These are phyloP conservation scores for Paramyrothecium sp. DNA, from an alignment of 2,329 filamentous ascomycete species.

Conservation along the genomic window DNA sequence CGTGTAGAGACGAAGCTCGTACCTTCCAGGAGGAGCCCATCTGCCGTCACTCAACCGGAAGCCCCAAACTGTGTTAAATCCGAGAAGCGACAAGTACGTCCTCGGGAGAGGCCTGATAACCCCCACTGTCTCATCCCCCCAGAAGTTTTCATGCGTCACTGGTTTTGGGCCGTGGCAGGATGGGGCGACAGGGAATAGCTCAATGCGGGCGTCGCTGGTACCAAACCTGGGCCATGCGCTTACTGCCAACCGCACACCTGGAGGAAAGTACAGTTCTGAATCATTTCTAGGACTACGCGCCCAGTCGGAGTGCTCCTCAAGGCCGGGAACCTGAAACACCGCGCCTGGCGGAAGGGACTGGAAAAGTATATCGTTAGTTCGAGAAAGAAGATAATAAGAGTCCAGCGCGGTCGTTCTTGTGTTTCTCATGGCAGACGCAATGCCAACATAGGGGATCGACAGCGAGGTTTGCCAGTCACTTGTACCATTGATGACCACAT, in stretches of 20 bases:
- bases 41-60: not conserved
- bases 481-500: not conserved
- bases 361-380: not conserved
- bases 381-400: not conserved
- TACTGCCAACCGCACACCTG: not conserved
- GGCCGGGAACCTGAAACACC: not conserved
- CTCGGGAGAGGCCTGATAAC: not conserved
- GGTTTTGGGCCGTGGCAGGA: not conserved
- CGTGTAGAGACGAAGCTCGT: not conserved
- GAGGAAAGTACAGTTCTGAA: too few species aligned
- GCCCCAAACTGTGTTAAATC: not conserved
- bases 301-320: not conserved
- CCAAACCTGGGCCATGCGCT: not conserved
- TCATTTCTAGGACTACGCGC: not conserved
- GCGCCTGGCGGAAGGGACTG: not conserved
- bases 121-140: not conserved
- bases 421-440: not conserved
- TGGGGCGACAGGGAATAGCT: not conserved
- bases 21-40: not conserved
- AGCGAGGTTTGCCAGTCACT: not conserved
- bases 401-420: not conserved
- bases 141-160: not conserved
- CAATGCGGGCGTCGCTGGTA: not conserved
- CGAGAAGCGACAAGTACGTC: not conserved
- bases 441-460: not conserved